Evolutionary conservation across 2,329 filamentous ascomycete genomes (phyloP).

Genomic region (Periconia sp.): DNA sequence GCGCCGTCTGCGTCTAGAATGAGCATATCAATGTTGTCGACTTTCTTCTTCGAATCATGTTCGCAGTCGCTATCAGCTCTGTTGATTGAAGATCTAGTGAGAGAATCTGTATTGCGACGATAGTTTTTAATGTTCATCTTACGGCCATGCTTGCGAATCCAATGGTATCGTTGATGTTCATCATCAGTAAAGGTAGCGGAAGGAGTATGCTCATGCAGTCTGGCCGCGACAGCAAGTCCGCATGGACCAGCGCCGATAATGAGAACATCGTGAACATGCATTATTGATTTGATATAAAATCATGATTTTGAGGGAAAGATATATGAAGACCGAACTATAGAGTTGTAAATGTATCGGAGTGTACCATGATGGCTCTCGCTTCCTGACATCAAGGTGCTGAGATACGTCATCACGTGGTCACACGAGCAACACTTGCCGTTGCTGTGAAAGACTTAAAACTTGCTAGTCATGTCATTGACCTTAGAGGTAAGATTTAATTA

Average conservation of each 20-base stretch:
- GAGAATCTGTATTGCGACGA: constrained; percentile 48
- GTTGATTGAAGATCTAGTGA: constrained; percentile 30
- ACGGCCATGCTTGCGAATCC: constrained; percentile 70
- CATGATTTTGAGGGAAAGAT: no score
- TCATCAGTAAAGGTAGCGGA: constrained; percentile 83
- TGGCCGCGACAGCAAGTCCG: constrained; percentile 74
- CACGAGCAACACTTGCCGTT: no score
- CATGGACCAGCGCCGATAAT: constrained; percentile 77
- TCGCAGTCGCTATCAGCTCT: constrained; percentile 25
- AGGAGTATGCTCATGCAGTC: constrained; percentile 74
- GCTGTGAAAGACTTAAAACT: no score
- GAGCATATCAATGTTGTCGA: constrained; percentile 43
- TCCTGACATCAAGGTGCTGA: no score
- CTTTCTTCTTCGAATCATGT: constrained; percentile 11
- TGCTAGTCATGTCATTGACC: no score
- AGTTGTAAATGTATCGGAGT: no score
- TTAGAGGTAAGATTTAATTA: no score
- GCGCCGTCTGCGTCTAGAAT: constrained; percentile 71
- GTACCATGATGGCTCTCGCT: no score
- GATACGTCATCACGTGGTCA: no score
- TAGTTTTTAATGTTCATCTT: constrained; percentile 64
- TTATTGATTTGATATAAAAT: no score
- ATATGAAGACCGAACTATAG: no score
- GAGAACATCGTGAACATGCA: constrained; percentile 64
- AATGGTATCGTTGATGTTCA: constrained; percentile 81